Percentiles rank a stretch among this genome's conserved stretches.
phyloP scores from a whole-genome alignment of 768 basidiomycete species.

The Mycena latifolia region DNA sequence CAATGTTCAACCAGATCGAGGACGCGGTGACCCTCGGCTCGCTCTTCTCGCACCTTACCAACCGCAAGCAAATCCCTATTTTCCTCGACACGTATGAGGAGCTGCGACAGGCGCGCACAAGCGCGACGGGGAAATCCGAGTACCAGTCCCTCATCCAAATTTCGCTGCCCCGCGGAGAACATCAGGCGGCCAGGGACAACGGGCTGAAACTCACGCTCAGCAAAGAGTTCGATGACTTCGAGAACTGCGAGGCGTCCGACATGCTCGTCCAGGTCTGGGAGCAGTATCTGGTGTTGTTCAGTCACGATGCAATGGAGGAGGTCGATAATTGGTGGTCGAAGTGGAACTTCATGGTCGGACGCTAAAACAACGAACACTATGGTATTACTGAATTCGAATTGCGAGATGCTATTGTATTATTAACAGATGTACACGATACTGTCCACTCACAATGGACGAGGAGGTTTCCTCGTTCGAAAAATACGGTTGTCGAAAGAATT shows the following conservation, averaged over 20 bases:
- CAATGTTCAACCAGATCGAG: slow-evolving; percentile 44
- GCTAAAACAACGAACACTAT: too few species aligned
- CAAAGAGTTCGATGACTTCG: slow-evolving; percentile 22
- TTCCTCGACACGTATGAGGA: slow-evolving; percentile 62
- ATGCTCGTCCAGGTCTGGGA: slow-evolving; percentile 20
- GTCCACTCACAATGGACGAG: too few species aligned
- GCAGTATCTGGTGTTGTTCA: slow-evolving; percentile 18
- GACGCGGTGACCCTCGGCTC: slow-evolving; percentile 53
- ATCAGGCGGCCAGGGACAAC: slow-evolving; percentile 23
- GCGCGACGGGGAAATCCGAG: slow-evolving; percentile 16
- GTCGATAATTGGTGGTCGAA: slow-evolving; percentile 34
- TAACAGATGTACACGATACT: too few species aligned
- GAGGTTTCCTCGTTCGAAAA: too few species aligned
- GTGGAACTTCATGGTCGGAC: slow-evolving; percentile 3
- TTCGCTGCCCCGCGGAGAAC: slow-evolving; percentile 17
- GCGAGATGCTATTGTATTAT: too few species aligned
- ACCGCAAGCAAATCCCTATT: slow-evolving; percentile 51
- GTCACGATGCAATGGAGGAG: slow-evolving; percentile 24
- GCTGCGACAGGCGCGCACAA: slow-evolving; percentile 55
- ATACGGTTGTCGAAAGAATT: too few species aligned
- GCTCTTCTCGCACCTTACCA: slow-evolving; percentile 59
- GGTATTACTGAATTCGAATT: too few species aligned
- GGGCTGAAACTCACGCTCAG: slow-evolving; percentile 13
- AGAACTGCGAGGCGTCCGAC: slow-evolving; percentile 22
- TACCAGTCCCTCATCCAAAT: slow-evolving; percentile 23